Conservation (phyloP, 805 yeast species). For the Tetrapisispora pingtungensis region DNA sequence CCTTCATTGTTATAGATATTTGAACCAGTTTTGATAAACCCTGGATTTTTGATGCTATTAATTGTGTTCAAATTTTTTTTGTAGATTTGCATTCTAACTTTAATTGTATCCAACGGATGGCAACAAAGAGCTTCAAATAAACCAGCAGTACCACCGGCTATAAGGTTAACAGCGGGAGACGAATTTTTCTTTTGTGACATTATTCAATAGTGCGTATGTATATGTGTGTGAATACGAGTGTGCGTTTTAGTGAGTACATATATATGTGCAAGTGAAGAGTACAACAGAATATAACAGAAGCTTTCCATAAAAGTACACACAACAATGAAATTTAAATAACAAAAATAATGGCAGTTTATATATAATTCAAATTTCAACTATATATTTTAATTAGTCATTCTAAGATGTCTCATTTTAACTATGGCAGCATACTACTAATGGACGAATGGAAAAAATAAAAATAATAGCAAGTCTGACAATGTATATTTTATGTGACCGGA, state of each 20-base stretch:
- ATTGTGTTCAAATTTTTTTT: slow-evolving; percentile 47
- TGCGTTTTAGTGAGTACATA: too few species aligned
- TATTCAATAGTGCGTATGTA: not conserved
- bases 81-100: slow-evolving; percentile 92
- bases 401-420: not conserved
- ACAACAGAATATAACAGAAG: too few species aligned
- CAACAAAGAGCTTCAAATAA: slow-evolving; percentile 94
- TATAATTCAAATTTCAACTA: not conserved
- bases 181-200: slow-evolving; percentile 28
- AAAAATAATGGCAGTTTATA: not conserved
- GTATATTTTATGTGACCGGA: not conserved
- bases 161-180: slow-evolving; percentile 51
- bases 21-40: slow-evolving; percentile 74
- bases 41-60: slow-evolving; percentile 53
- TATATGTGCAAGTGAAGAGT: too few species aligned
- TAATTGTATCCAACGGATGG: slow-evolving; percentile 96
- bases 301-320: too few species aligned
- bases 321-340: not conserved
- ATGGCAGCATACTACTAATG: too few species aligned
- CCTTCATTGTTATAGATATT: slow-evolving; percentile 73
- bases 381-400: not conserved
- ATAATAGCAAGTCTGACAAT: not conserved
- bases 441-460: not conserved
- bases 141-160: slow-evolving; percentile 97
- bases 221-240: too few species aligned